Base-by-base conservation (phyloP, 768 basidiomycete species). In the Tulasnella calospora region DNA sequence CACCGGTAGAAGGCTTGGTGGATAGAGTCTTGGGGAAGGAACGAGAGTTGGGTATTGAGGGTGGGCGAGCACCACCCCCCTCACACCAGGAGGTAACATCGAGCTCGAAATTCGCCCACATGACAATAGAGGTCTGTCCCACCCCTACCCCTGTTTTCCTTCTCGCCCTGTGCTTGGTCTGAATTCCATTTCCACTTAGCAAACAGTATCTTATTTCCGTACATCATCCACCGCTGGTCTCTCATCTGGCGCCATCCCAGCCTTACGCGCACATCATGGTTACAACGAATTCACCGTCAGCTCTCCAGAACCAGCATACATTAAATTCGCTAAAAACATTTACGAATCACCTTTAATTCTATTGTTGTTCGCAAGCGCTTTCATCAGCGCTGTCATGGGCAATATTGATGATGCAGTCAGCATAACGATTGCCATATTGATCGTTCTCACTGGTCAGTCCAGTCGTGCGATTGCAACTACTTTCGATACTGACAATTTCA, bases 221-320 rank as follows among this genome's bases (percentile, higher is more conserved):
- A 91, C 93, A 0, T 90, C 92, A 3, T 82, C 87, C 10, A 85
- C 87, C 0, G 83, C 85, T 70, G 95, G 95, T 27, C 86, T 98
- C 6, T 83, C 92, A 0, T 86, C 88, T 38, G 84, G 89, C 23
- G 88, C 90, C 74, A 88, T 97, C 47, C 86, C 90, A 2, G 85
- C 86, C 35, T 86, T 96, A 33, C 90, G 91, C 44, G 88, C 88
- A 36, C 86, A 85, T 2, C 89, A 95, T 81, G 95, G 95, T 2
- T 96, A 94, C 83, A 99, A 99, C 85, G 96, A 99, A 84, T 98
- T 98, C 83, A 90, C 93, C 0, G 94, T 98, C 17, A 88, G 89
- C 0, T 86, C 92, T 0, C 91, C 94, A 2, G 95, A 98, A 82
- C 92, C 94, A 0, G 84, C 92, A 12, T 85, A 92, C 55, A 84